Evolutionary conservation across 306 rosid genomes (phyloP).

Genomic region (Castanea mollissima): DNA sequence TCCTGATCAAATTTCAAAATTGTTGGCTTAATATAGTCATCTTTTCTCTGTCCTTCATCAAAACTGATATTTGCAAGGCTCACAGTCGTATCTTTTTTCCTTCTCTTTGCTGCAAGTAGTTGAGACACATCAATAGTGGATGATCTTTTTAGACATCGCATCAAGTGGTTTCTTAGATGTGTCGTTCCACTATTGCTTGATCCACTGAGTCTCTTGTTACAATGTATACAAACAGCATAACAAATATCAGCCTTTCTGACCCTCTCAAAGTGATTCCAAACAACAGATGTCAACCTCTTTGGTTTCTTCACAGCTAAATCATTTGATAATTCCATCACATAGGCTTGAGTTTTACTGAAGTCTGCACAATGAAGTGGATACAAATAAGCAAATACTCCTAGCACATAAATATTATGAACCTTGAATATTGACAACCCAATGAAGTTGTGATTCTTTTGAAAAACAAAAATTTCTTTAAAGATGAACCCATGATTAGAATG

Average conservation of each 20-base stretch:
- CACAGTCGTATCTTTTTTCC: conserved; percentile 69
- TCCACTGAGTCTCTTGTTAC: conserved; percentile 97
- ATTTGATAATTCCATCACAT: conserved; percentile 70
- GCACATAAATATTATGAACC: conserved; percentile 9
- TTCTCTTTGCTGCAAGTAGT: conserved; percentile 84
- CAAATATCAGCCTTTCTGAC: conserved; percentile 85
- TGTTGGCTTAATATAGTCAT: conserved; percentile 62
- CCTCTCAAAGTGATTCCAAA: conserved; percentile 98
- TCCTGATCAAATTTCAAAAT: conserved; percentile 76
- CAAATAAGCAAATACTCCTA: not conserved
- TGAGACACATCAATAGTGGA: conserved; percentile 84
- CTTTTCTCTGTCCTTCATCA: conserved; percentile 82
- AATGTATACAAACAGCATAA: conserved; percentile 89
- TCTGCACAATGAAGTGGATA: conserved; percentile 26
- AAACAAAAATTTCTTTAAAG: not conserved
- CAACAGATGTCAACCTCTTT: conserved; percentile 90
- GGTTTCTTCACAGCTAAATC: conserved; percentile 74
- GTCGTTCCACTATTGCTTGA: conserved; percentile 99
- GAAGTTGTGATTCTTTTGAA: not conserved
- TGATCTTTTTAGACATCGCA: conserved; percentile 90
- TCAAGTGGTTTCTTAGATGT: conserved; percentile 90
- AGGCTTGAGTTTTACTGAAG: conserved; percentile 32
- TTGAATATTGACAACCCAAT: not conserved
- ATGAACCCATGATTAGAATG: not conserved
- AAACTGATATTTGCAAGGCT: conserved; percentile 54